Evolutionary conservation across 208 protist genomes (phyloP).

Genomic region (Strigomonas galati): DNA sequence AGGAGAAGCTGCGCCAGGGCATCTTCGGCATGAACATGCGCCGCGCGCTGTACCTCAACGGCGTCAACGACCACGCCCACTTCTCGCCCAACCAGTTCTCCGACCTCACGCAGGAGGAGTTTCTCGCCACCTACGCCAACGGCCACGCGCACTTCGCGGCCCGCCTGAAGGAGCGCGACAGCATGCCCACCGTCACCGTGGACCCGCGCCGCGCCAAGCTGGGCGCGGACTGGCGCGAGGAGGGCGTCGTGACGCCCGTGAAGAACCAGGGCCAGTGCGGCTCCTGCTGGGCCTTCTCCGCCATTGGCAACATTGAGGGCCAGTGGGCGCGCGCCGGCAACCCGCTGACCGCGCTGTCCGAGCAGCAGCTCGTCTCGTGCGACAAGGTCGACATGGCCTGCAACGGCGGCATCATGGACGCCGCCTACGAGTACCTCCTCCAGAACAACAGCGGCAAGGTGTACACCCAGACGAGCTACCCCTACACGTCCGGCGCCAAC

Average conservation of each 20-base stretch:
- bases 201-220: conserved; percentile 11
- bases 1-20: conserved; percentile 44
- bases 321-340: conserved; percentile 47
- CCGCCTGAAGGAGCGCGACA: conserved; percentile 4
- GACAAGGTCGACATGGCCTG: conserved; percentile 83
- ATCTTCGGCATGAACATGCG: conserved; percentile 68
- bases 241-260: conserved; percentile 87
- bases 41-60: conserved; percentile 22
- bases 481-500: conserved; percentile 74
- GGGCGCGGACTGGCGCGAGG: conserved; percentile 76
- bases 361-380: conserved; percentile 95
- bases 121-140: conserved; percentile 37
- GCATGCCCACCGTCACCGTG: conserved; percentile 1
- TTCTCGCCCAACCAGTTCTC: conserved; percentile 44
- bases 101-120: conserved; percentile 54
- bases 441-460: conserved; percentile 56
- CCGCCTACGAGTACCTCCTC: conserved; percentile 83
- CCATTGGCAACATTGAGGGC: conserved; percentile 91
- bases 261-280: conserved; percentile 96
- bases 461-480: conserved; percentile 79
- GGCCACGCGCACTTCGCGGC: conserved; percentile 13
- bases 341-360: conserved; percentile 78
- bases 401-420: conserved; percentile 89
- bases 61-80: conserved; percentile 59
- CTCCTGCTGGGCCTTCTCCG: conserved; percentile 96